Conservation (phyloP, 768 basidiomycete genomes). For the Nidularia sp. region DNA sequence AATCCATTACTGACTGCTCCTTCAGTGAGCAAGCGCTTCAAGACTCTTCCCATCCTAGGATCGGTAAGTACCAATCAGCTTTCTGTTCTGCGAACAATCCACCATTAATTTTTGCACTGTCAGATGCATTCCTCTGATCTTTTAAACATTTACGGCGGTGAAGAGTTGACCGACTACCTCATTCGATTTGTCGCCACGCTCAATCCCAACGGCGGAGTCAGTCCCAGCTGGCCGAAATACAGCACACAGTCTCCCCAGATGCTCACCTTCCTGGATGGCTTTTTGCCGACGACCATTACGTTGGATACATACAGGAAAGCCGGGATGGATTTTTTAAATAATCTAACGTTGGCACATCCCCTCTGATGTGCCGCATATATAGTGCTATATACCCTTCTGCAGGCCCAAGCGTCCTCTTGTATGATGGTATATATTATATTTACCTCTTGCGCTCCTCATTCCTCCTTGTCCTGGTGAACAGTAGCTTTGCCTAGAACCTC, state of each 20-base stretch:
- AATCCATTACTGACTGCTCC: neutral
- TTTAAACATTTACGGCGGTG: constrained; percentile 25
- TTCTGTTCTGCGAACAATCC: neutral
- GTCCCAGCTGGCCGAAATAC: constrained; percentile 15
- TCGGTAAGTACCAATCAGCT: constrained; percentile 21
- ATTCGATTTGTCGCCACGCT: constrained; percentile 28
- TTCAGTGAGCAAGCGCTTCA: constrained; percentile 36
- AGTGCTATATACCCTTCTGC: too few relatives aligned
- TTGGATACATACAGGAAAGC: constrained; percentile 18
- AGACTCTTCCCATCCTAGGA: constrained; percentile 30
- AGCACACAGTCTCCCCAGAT: constrained; percentile 11
- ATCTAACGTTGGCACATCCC: constrained; percentile 10
- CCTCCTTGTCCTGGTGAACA: too few relatives aligned
- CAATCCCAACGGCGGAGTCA: constrained; percentile 9
- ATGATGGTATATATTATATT: neutral
- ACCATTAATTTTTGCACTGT: too few relatives aligned
- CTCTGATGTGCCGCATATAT: too few relatives aligned
- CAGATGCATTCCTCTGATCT: constrained; percentile 37
- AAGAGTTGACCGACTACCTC: constrained; percentile 36
- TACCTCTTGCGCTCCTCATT: too few relatives aligned
- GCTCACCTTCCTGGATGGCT: constrained; percentile 22
- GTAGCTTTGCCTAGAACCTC: too few relatives aligned
- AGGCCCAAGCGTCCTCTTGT: neutral
- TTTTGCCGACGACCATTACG: constrained; percentile 14
- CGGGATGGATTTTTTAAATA: constrained; percentile 17